A percentile compares a stretch with the other conserved stretches of the same genome.
phyloP scores from a whole-genome alignment of 164 flowering plant species.

The Magnolia changhungtana region DNA sequence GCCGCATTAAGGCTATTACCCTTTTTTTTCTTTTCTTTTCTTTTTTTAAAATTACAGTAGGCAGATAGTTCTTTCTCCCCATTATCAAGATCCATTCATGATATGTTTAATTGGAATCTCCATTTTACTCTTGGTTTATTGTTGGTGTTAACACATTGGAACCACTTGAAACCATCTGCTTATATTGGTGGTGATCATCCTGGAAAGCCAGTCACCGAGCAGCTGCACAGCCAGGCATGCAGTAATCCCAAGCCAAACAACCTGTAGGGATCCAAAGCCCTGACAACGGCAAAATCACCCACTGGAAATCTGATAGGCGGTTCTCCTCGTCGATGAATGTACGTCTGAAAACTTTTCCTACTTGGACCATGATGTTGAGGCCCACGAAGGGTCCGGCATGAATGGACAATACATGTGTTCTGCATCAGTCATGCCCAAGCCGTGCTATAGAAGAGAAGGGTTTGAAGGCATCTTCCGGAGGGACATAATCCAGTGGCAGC shows the following conservation, averaged over 20 bases:
- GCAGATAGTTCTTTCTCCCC: too few species aligned
- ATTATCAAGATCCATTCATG: too few species aligned
- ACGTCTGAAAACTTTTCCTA: slow-evolving; percentile 44
- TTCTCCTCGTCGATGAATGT: slow-evolving; percentile 27
- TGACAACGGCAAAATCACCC: slow-evolving; percentile 7
- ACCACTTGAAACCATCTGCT: slow-evolving; percentile 74
- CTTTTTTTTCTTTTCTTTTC: too few species aligned
- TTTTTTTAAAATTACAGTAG: too few species aligned
- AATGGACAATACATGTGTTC: slow-evolving; percentile 35
- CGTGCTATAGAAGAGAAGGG: slow-evolving; percentile 19
- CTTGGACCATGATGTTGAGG: slow-evolving; percentile 46
- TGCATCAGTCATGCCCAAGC: slow-evolving; percentile 8
- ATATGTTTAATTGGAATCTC: too few species aligned
- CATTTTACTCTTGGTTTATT: too few species aligned
- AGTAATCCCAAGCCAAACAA: slow-evolving; percentile 23
- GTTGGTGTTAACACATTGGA: too few species aligned
- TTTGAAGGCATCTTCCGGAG: slow-evolving; percentile 47
- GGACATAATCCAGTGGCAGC: slow-evolving; percentile 76
- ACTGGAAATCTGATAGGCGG: slow-evolving; percentile 38
- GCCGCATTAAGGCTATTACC: too few species aligned
- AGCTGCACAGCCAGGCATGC: slow-evolving; percentile 27
- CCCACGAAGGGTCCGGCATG: slow-evolving; percentile 28
- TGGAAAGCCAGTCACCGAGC: slow-evolving; percentile 13
- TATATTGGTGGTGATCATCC: slow-evolving; percentile 49
- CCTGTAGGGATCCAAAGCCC: slow-evolving; percentile 20